phyloP scores from a whole-genome alignment of 2,329 filamentous ascomycete species.

The Neopestalotiopsis clavispora region DNA sequence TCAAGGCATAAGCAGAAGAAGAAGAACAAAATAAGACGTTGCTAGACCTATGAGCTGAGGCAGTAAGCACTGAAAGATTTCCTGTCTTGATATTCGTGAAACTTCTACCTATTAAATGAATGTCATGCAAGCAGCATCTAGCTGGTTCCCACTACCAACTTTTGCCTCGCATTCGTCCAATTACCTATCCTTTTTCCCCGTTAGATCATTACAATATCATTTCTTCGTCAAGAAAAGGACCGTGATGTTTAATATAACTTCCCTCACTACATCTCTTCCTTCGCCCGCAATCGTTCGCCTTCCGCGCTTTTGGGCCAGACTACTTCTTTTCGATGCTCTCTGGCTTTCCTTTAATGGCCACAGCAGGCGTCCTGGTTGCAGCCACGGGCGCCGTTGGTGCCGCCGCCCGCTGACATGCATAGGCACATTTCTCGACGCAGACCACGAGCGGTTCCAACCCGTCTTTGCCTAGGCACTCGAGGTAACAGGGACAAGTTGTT shows the following conservation, averaged over 20 bases:
- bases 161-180: not conserved
- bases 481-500: too few species aligned
- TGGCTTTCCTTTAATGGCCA: not conserved
- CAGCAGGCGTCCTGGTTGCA: not conserved
- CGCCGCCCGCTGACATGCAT: not conserved
- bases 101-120: not conserved
- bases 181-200: not conserved
- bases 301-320: too few species aligned
- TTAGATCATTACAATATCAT: not conserved
- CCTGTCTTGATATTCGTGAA: not conserved
- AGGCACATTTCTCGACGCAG: not conserved
- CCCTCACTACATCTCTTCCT: too few species aligned
- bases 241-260: not conserved
- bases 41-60: not conserved
- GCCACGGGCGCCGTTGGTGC: too few species aligned
- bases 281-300: too few species aligned
- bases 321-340: too few species aligned
- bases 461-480: too few species aligned
- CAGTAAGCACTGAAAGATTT: not conserved
- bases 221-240: not conserved
- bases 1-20: constrained; percentile 5
- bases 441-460: not conserved
- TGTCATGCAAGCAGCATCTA: not conserved
- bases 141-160: not conserved
- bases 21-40: not conserved